Evolutionary conservation across 179 eudicot genomes (phyloP).

Genomic region (Silene coronaria): DNA sequence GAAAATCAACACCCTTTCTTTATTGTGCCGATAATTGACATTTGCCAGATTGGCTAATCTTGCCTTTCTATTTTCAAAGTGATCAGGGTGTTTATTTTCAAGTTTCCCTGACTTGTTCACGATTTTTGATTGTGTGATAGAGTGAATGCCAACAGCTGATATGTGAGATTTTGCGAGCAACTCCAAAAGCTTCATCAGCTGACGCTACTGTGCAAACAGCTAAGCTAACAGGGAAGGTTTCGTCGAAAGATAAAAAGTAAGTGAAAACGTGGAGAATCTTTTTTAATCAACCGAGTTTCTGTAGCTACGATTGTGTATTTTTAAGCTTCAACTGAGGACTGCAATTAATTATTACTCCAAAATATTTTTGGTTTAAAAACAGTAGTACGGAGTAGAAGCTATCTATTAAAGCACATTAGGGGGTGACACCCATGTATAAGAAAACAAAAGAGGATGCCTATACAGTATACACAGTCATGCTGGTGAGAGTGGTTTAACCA

Average conservation of each 20-base stretch:
- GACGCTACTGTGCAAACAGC: conserved; percentile 98
- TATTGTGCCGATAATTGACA: not conserved
- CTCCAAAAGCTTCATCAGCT: conserved; percentile 96
- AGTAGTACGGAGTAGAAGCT: not conserved
- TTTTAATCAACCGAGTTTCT: conserved; percentile 3
- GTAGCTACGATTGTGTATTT: conserved; percentile 16
- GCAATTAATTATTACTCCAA: not conserved
- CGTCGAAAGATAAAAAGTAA: conserved; percentile 83
- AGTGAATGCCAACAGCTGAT: conserved; percentile 99
- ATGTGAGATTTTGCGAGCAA: conserved; percentile 94
- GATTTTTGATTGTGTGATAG: conserved; percentile 31
- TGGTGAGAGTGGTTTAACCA: not conserved
- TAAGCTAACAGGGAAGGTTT: conserved; percentile 79
- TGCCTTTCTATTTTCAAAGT: not conserved
- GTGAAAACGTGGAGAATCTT: conserved; percentile 18
- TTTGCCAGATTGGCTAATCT: not conserved
- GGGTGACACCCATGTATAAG: conserved; percentile 5
- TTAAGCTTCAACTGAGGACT: conserved; percentile 8
- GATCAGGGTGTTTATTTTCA: not conserved
- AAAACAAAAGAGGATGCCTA: not conserved
- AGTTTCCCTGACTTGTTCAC: conserved; percentile 2
- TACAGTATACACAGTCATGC: not conserved
- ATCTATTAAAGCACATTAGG: not conserved
- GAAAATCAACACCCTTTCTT: not conserved
- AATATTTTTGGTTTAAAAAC: not conserved